phyloP scores from a whole-genome alignment of 805 yeast genomes.

The Candida awuae region DNA sequence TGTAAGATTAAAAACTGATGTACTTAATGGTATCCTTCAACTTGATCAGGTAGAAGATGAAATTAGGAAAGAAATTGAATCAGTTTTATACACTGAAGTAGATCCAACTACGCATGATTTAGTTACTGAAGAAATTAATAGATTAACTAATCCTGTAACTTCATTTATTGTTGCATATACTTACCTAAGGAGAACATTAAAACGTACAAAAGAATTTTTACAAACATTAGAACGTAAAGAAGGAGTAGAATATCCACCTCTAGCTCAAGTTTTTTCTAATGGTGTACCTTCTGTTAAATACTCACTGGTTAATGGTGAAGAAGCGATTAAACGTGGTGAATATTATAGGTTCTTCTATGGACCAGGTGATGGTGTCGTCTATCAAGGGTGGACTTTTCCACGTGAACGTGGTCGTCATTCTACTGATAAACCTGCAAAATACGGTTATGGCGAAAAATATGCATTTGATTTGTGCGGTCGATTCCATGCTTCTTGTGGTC shows the following conservation, averaged over 20 bases:
- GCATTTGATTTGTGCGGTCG: conserved; percentile 71
- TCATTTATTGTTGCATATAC: conserved; percentile 27
- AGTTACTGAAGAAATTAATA: conserved; percentile 8
- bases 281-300: conserved; percentile 81
- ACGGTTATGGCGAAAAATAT: conserved; percentile 23
- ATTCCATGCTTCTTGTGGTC: conserved; percentile 59
- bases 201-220: conserved; percentile 49
- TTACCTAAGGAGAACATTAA: conserved; percentile 56
- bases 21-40: conserved; percentile 2
- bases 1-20: conserved; percentile 15
- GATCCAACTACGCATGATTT: conserved; percentile 5
- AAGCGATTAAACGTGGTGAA: conserved; percentile 62
- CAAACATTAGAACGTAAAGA: conserved; percentile 48
- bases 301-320: conserved; percentile 51
- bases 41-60: conserved; percentile 1
- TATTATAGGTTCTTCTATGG: conserved; percentile 76
- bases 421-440: conserved; percentile 6
- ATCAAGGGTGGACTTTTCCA: conserved; percentile 77
- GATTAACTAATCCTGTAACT: conserved; percentile 10
- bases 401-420: conserved; percentile 26
- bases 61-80: conserved; percentile 1
- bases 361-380: conserved; percentile 91
- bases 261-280: conserved; percentile 76
- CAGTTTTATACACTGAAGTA: conserved; percentile 5
- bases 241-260: conserved; percentile 59